Evolutionary conservation across 495 filamentous ascomycete genomes (phyloP), one percentile per base, ranked within the genome.

Genomic region (Talaromyces ruber): DNA sequence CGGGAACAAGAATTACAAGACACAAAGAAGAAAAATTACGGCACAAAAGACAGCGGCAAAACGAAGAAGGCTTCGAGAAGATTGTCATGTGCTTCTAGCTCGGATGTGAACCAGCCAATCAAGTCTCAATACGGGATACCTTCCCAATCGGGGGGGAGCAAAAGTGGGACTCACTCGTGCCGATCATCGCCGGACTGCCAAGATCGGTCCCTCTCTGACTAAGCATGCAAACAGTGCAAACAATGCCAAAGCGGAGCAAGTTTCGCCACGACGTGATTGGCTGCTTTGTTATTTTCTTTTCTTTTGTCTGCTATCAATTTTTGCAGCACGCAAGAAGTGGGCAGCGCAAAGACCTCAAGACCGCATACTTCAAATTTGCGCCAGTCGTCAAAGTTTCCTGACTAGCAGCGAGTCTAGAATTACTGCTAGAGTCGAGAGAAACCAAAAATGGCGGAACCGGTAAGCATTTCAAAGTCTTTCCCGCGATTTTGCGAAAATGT

Each of bases 151-250:
- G 34, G 34, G 34, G 21, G 18, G 7, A 18, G 8, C 18, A 21
- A 47, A 45, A 47, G 43, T 21, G 43, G 43, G 43, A 22, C 51
- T 47, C n/a, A 39, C 7, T 22, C 3, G 1, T 47, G 43, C 43
- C 43, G 43, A 47, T 47, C 43, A 22, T 21, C 12, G 43, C 43
- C 43, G 43, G 43, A 47, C 5, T 47, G 43, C 43, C 43, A 47
- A 47, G 43, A 47, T 47, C 14, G 18, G 47, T 29, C 53, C 26
- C 59, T 28, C 39, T 51, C 18, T 37, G 43, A 34, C 45, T 52
- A 51, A 29, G 16, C 39, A 52, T 54, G 28, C 60, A 62, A 62
- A 62, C 47, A 52, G 28, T 54, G 60, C 60, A 62, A 62, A 62
- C 60, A 61, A 21, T 1, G 54, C 54, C n/a, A 22, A 54, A 25